Evolutionary conservation across 352 stramenopile genomes (phyloP).

Genomic region (Globisporangium mamillatum): DNA sequence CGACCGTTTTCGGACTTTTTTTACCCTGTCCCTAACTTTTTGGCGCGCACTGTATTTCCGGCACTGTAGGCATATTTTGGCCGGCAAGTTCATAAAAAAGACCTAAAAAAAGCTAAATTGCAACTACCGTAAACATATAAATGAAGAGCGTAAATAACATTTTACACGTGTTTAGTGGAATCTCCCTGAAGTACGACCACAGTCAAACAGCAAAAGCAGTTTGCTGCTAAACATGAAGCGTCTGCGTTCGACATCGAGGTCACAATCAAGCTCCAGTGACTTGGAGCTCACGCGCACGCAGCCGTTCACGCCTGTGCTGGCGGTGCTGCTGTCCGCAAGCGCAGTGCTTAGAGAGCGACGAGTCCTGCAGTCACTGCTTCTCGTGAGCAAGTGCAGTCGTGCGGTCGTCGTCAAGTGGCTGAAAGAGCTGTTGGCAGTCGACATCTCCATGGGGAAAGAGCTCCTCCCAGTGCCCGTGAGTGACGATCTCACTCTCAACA

Average conservation of each 20-base stretch:
- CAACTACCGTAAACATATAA: too few relatives aligned
- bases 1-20: too few relatives aligned
- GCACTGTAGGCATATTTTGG: too few relatives aligned
- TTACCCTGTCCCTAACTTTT: too few relatives aligned
- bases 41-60: too few relatives aligned
- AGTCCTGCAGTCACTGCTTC: not conserved
- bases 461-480: not conserved
- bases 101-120: too few relatives aligned
- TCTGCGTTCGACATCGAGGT: not conserved
- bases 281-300: not conserved
- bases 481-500: not conserved
- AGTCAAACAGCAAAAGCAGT: not conserved
- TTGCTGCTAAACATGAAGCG: not conserved
- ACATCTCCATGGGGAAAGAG: constrained; percentile 10
- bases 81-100: too few relatives aligned
- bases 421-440: not conserved
- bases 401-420: constrained; percentile 7
- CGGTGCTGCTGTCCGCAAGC: not conserved
- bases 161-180: too few relatives aligned
- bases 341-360: not conserved
- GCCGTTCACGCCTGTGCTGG: not conserved
- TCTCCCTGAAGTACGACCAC: not conserved
- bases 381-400: constrained; percentile 1
- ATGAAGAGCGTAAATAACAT: too few relatives aligned
- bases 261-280: not conserved